phyloP scores from a whole-genome alignment of 805 yeast genomes.

The Myxozyma udenii region DNA sequence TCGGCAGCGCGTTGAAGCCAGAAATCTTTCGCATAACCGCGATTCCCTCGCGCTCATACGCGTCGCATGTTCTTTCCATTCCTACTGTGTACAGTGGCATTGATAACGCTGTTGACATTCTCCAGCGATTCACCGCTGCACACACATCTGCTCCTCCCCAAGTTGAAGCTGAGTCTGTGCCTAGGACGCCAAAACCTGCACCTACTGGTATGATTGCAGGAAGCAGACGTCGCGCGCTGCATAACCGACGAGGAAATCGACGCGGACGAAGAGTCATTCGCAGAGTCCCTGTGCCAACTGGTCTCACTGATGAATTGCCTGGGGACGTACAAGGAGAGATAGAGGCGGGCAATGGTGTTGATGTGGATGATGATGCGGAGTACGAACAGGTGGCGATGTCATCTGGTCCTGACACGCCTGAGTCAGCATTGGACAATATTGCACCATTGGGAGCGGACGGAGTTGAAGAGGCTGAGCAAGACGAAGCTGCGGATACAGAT shows the following conservation, averaged over 20 bases:
- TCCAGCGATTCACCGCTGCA: conserved; percentile 7
- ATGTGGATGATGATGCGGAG: background rate
- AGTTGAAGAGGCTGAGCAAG: conserved; percentile 4
- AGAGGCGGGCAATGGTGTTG: background rate
- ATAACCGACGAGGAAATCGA: no score
- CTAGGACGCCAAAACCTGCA: background rate
- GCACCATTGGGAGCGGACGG: no score
- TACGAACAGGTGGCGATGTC: no score
- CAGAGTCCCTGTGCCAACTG: no score
- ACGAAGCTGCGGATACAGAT: background rate
- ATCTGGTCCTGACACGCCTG: no score
- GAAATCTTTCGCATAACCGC: conserved; percentile 12
- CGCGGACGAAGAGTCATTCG: conserved; percentile 2
- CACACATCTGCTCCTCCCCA: background rate
- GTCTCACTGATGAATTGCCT: no score
- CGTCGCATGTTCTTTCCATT: background rate
- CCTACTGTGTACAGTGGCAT: conserved; percentile 6
- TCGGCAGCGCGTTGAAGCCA: conserved; percentile 11
- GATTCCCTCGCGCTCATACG: conserved; percentile 1
- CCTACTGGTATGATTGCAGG: background rate
- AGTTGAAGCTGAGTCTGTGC: background rate
- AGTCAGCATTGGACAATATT: no score
- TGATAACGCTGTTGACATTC: conserved; percentile 7
- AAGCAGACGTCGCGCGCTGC: background rate
- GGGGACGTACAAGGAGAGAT: no score